phyloP scores from a whole-genome alignment of 2,329 filamentous ascomycete species.

The Claviceps capensis region DNA sequence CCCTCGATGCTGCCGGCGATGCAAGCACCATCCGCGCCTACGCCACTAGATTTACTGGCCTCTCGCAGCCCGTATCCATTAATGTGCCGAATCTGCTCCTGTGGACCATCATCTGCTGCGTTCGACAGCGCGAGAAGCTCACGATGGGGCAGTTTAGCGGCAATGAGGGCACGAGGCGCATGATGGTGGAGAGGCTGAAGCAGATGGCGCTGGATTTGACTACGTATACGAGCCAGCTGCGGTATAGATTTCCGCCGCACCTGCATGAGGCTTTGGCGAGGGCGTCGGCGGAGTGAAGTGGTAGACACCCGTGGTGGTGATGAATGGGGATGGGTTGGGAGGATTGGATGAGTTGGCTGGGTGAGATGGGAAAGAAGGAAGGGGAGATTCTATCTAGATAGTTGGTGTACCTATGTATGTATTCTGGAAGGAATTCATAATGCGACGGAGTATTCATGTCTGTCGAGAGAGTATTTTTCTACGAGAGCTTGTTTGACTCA shows the following conservation, averaged over 20 bases:
- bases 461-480: too few species aligned
- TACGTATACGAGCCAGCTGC: slow-evolving; percentile 84
- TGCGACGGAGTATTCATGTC: too few species aligned
- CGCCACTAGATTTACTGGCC: slow-evolving; percentile 65
- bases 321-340: too few species aligned
- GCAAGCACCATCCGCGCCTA: slow-evolving; percentile 65
- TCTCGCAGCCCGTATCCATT: slow-evolving; percentile 69
- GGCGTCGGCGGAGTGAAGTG: slow-evolving; percentile 52
- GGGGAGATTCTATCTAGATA: too few species aligned
- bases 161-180: slow-evolving; percentile 48
- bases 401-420: too few species aligned
- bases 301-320: too few species aligned
- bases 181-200: slow-evolving; percentile 57
- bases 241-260: slow-evolving; percentile 76
- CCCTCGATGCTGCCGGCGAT: slow-evolving; percentile 60
- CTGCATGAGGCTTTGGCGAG: slow-evolving; percentile 80
- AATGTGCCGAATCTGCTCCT: slow-evolving; percentile 85
- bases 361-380: too few species aligned
- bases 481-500: too few species aligned
- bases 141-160: slow-evolving; percentile 60
- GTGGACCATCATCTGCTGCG: slow-evolving; percentile 85
- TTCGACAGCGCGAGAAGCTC: slow-evolving; percentile 60
- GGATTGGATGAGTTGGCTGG: too few species aligned
- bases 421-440: too few species aligned
- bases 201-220: slow-evolving; percentile 81